Base-by-base conservation (phyloP, 2,329 filamentous ascomycete species). In the Lecanicillium sp. region DNA sequence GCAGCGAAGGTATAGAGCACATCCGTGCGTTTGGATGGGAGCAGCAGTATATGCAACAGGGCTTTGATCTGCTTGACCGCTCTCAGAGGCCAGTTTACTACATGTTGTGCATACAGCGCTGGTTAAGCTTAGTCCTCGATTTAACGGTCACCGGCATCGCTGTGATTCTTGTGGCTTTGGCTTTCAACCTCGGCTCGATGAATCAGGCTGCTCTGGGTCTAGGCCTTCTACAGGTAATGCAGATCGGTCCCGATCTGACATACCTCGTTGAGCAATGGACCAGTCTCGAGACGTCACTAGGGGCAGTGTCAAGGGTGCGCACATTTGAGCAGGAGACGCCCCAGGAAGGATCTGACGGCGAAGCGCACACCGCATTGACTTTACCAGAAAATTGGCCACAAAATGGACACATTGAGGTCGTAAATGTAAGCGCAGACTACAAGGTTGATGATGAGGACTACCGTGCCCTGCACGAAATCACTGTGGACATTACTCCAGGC, bases 91-190 rank as follows among this genome's bases (percentile, higher is more conserved):
- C 54, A 1, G 54, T 48, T 13, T 58, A 73, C 42, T 53, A 71
- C 5, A 56, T 72, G 6, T 66, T 58, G 38, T 62, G 63, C 18
- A 64, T 73, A 12, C 71, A 74, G 43, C 55, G 64, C 19, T 74
- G 70, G 69, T 53, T 73, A 1, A 64, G 56, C 0, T 47, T 74
- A 1, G 65, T 68, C 1, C 47, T 75, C 7, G 67, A 73, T 38
- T 48, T 74, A 2, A 32, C 51, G 3, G 64, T 70, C 1, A 63
- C 68, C 1, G 61, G 49, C 2, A 56, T 75, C 22, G 68, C 68
- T 0, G 58, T 65, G 0, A 45, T 69, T 2, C 46, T 75, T 2
- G 64, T 74, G 5, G 54, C 38, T 0, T 48, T 73, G 1, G 64
- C 67, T 9, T 12, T 41, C 6, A 11, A 25, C 22, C 22, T 25